Evolutionary conservation across 768 basidiomycete species (phyloP), one percentile per base, ranked within the genome.

Genomic region (Amanita thiersii): DNA sequence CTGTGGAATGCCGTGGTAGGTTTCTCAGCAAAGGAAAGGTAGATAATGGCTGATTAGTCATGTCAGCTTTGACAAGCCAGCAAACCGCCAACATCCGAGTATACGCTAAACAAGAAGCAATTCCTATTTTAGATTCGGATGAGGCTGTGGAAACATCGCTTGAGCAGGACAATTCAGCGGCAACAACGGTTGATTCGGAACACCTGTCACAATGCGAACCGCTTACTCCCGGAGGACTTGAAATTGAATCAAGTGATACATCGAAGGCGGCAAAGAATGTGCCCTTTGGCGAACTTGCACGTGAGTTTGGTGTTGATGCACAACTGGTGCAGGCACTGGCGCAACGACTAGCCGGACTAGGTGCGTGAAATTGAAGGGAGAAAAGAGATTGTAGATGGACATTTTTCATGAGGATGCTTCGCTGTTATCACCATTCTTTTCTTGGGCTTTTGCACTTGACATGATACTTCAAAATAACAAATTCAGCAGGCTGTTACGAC

Each of bases 231-330:
- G 37, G 40, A 17, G 47, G 47, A 25, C 14, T 38, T 30, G 38
- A 36, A n/a, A 37, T 37, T 4, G 31, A 32, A 23, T 17, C 30
- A 11, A 39, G 29, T 31, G 34, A 36, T n/a, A n/a, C n/a, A n/a
- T n/a, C n/a, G 21, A 28, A 14, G 21, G 15, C 26, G 18, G 34
- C 24, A 24, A 43, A 37, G 30, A 35, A 43, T 2, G 25, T 28
- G 34, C 45, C 18, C 17, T 39, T 35, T 28, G 68, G 68, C 34
- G 69, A 72, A 17, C 68, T 86, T n/a, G 83, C 84, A 17, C 69
- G 68, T 49, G 84, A 86, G 56, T 85, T 85, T 46, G 83, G 83
- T n/a, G 68, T 86, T 15, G 78, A 83, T 40, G 64, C 82, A 23
- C 69, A 77, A 31, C 55, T 85, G 19, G 74, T 86, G 33, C 73